Evolutionary conservation across 805 yeast genomes (phyloP), one percentile per base, ranked within the genome.

Genomic region (Starmerella geochares): DNA sequence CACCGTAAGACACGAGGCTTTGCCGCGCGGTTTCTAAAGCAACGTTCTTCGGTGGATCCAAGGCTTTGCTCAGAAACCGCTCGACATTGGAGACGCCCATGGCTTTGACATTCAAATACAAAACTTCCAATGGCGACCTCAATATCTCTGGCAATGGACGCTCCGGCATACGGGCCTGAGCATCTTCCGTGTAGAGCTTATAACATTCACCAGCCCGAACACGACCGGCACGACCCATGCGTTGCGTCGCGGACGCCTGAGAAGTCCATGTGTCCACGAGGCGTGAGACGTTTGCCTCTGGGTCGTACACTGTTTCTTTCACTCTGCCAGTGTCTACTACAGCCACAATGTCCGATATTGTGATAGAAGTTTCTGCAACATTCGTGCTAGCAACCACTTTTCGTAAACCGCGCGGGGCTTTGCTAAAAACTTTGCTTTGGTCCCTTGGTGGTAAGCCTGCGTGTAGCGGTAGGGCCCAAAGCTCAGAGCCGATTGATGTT

Each of bases 141-240:
- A 79, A 78, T 47, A 90, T 90, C 62, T 90, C 98, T 0, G 98
- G 96, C 16, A 83, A 72, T 0, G 96, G 95, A 56, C 81, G 81
- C 1, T 74, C 70, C 14, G 74, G 67, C 90, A 87, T 83, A 20
- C 65, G 62, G 1, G 64, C 63, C 58, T 78, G 78, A 0, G 85
- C 75, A 2, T 76, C 76, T 47, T 69, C 67, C 1, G 96, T 81
- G 65, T 77, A 90, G 42, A 90, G 62, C 61, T 84, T 87, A 65
- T 79, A 90, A 54, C 96, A 87, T 13, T 71, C 69, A 50, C 98
- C 98, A 23, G 72, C 72, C 31, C 80, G 76, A 11, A 90, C 86
- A 76, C 98, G 88, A 55, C 98, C 98, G n/a, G 96, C 90, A 71
- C 98, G 83, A 64, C 98, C 98, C 64, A 95, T 73, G 68, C 98